phyloP scores from a whole-genome alignment of 305 asterid genomes.

The Fraxinus ornus region DNA sequence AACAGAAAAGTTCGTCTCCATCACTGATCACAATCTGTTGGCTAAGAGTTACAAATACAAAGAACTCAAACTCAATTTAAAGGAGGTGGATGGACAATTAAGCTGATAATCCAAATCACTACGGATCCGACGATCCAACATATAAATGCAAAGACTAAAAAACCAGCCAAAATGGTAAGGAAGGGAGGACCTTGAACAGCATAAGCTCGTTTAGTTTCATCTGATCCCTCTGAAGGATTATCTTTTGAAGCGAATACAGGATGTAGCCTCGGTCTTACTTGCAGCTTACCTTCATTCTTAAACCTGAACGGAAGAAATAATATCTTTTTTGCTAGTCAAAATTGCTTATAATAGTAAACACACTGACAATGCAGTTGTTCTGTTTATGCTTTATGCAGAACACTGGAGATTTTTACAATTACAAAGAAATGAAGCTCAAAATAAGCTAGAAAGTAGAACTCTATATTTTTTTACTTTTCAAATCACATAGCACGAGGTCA shows the following conservation, averaged over 20 bases:
- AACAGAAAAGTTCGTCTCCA: background rate
- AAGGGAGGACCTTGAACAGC: constrained; percentile 46
- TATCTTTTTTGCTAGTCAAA: background rate
- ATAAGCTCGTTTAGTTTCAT: constrained; percentile 23
- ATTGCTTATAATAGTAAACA: background rate
- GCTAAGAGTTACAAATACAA: background rate
- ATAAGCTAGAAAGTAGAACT: background rate
- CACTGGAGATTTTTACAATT: background rate
- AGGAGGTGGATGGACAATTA: constrained; percentile 41
- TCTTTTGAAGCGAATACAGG: constrained; percentile 38
- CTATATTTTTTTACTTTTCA: background rate
- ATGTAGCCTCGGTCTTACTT: constrained; percentile 25
- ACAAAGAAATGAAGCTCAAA: background rate
- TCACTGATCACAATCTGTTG: background rate
- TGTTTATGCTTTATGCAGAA: background rate
- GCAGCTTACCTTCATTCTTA: constrained; percentile 25
- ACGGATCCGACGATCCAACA: constrained; percentile 48
- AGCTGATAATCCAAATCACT: constrained; percentile 42
- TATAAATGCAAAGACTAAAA: constrained; percentile 36
- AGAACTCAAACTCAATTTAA: constrained; percentile 26
- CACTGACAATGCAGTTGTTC: background rate
- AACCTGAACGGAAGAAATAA: constrained; percentile 32
- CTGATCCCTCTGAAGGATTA: constrained; percentile 36
- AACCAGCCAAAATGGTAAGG: constrained; percentile 61
- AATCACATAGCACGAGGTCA: background rate